Conservation (phyloP, 306 rosid genomes). For the Geum urbanum region DNA sequence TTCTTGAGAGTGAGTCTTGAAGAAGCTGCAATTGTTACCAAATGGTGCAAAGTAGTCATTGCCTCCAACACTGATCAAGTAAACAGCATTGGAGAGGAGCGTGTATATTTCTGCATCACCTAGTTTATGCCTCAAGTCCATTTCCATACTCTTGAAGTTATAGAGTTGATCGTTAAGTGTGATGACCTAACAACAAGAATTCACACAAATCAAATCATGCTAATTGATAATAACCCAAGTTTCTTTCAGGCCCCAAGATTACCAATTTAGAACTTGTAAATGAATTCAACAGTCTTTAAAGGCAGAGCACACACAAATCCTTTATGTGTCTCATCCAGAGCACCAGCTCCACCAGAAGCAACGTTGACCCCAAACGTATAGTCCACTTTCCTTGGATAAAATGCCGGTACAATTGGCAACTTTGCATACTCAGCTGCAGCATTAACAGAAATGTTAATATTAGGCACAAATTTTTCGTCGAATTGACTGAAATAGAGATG, state of each 20-base stretch:
- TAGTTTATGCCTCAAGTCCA: constrained; percentile 19
- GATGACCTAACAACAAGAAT: constrained; percentile 25
- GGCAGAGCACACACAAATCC: constrained; percentile 37
- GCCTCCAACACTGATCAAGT: constrained; percentile 28
- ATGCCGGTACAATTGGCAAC: constrained; percentile 43
- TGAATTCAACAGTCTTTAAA: not conserved
- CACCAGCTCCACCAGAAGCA: constrained; percentile 72
- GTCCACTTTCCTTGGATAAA: constrained; percentile 32
- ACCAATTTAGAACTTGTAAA: not conserved
- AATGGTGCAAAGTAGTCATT: constrained; percentile 9
- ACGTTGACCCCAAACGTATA: constrained; percentile 52
- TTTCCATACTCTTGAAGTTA: constrained; percentile 37
- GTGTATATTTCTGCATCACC: constrained; percentile 32
- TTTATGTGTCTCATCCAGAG: constrained; percentile 41
- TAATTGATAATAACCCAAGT: not conserved
- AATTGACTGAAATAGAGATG: not conserved
- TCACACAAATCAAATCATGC: not conserved
- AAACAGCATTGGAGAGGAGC: constrained; percentile 41
- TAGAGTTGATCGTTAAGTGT: constrained; percentile 41
- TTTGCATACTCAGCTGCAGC: constrained; percentile 56
- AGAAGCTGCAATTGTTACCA: not conserved
- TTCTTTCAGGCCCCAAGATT: no score
- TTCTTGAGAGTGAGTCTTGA: constrained; percentile 27
- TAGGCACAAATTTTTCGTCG: not conserved
- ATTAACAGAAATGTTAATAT: not conserved